Evolutionary conservation across 176 grass and related monocot species (phyloP).

Genomic region (Oryza meridionalis): DNA sequence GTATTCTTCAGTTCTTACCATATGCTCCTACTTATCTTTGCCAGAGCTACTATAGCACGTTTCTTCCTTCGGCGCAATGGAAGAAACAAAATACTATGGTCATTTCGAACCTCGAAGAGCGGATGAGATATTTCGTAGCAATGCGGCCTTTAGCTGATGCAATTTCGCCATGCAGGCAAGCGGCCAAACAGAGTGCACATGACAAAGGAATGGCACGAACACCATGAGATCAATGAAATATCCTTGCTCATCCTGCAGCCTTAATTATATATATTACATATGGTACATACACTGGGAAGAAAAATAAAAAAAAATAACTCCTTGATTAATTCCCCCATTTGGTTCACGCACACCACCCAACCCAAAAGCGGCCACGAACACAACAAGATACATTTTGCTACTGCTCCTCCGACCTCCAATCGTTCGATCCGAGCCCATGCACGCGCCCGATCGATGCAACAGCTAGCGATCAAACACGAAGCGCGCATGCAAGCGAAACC

Average conservation of each 20-base stretch:
- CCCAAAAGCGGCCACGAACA: conserved; percentile 33
- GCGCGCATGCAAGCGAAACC: background rate
- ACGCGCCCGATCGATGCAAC: conserved; percentile 2
- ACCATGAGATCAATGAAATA: conserved; percentile 16
- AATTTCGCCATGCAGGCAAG: background rate
- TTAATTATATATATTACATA: conserved; percentile 52
- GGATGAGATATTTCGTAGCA: background rate
- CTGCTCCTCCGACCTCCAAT: background rate
- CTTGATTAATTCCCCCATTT: conserved; percentile 24
- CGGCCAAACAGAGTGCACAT: background rate
- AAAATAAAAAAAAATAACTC: conserved; percentile 12
- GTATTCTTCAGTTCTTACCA: background rate
- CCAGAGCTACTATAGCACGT: too few relatives aligned
- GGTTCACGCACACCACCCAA: conserved; percentile 37
- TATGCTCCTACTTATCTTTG: too few relatives aligned
- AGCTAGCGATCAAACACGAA: background rate
- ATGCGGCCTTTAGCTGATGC: background rate
- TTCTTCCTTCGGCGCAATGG: too few relatives aligned
- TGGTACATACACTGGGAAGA: conserved; percentile 38
- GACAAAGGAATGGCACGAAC: background rate
- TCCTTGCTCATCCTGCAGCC: conserved; percentile 39
- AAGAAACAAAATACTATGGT: background rate
- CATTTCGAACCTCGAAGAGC: background rate
- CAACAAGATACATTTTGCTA: conserved; percentile 23
- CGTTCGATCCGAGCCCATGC: conserved; percentile 11